Conservation (phyloP, 345 rosid genomes). For the Syzygium oleosum region DNA sequence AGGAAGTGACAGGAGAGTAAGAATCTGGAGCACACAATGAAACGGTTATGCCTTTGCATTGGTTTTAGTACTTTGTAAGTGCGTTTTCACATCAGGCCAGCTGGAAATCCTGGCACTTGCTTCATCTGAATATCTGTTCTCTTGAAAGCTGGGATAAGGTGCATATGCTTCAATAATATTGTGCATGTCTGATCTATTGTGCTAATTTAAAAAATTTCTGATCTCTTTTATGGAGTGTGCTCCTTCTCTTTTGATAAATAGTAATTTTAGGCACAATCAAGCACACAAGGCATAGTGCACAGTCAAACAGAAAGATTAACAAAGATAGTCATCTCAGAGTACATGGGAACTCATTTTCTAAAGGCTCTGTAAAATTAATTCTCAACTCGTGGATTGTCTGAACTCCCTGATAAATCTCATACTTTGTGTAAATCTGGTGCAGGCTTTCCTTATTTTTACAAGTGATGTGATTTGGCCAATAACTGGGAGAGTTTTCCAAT, state of each 20-base stretch:
- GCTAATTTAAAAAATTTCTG: not conserved
- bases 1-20: not conserved
- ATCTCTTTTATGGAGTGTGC: not conserved
- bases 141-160: not conserved
- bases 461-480: not conserved
- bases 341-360: not conserved
- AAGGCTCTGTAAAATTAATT: not conserved
- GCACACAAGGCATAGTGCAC: not conserved
- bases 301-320: not conserved
- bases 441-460: not conserved
- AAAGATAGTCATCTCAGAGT: not conserved
- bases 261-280: not conserved
- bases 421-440: not conserved
- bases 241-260: not conserved
- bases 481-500: not conserved
- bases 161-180: not conserved
- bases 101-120: not conserved
- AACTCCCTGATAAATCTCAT: not conserved
- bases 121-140: not conserved
- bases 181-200: not conserved
- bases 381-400: not conserved
- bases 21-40: not conserved
- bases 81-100: not conserved
- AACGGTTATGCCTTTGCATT: not conserved
- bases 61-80: not conserved